A percentile compares a stretch with the other conserved stretches of the same genome.
Evolutionary conservation across 2,329 filamentous ascomycete genomes (phyloP).

Genomic region (Trichoderma pleuroti): DNA sequence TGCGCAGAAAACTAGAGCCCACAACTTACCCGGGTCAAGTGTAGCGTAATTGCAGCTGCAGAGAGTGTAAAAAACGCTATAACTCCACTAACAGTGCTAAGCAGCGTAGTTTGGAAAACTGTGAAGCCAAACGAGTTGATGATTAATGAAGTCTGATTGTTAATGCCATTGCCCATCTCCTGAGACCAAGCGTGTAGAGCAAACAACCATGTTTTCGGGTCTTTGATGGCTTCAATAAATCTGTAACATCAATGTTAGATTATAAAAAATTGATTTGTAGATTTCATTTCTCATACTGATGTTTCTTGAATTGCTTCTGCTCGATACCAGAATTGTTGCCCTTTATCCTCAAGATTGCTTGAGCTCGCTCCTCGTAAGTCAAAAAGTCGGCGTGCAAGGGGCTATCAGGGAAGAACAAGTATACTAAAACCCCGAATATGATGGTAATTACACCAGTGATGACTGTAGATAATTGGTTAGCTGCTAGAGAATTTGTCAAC

Average conservation of each 20-base stretch:
- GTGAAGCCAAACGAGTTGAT: conserved; percentile 44
- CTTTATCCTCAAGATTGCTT: conserved; percentile 32
- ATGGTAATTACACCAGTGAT: conserved; percentile 23
- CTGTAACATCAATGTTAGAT: background rate
- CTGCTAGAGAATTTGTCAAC: no score
- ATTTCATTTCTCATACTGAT: conserved; percentile 22
- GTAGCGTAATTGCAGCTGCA: conserved; percentile 5
- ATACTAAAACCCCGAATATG: conserved; percentile 21
- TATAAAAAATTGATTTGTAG: no score
- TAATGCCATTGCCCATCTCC: conserved; percentile 38
- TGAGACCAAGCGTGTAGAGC: conserved; percentile 31
- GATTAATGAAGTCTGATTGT: conserved; percentile 41
- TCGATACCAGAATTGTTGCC: conserved; percentile 33
- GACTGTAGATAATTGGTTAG: conserved; percentile 11
- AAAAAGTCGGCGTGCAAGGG: conserved; percentile 24
- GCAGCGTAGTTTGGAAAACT: conserved; percentile 34
- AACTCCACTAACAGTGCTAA: conserved; percentile 19
- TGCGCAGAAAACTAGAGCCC: background rate
- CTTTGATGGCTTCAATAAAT: conserved; percentile 29
- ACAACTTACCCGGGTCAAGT: conserved; percentile 2
- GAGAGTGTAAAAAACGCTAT: conserved; percentile 17
- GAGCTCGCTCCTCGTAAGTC: conserved; percentile 25
- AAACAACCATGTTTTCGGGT: conserved; percentile 32
- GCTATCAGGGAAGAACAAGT: conserved; percentile 16
- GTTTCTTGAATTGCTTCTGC: conserved; percentile 33